Evolutionary conservation across 1,284 basidiomycete genomes (phyloP), one percentile per base, ranked within the genome.

Genomic region (Sphaerobolus stellatus): DNA sequence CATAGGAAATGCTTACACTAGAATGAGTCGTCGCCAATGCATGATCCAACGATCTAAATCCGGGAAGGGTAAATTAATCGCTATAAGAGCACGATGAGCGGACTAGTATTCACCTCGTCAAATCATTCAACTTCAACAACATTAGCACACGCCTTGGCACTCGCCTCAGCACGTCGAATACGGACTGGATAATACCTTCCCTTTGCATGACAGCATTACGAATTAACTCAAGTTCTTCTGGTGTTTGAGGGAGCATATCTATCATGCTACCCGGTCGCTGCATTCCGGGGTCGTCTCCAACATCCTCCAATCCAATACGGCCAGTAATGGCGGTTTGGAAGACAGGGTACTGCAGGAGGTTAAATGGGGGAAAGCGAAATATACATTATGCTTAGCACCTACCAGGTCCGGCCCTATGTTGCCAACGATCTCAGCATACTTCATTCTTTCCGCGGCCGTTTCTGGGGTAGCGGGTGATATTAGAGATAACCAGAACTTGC

Each of bases 321-420:
- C 82, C 84, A 1, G 88, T 90, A 50, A 94, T 84, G 5, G 94
- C 94, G 41, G 92, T 90, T 70, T 97, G 92, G 58, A 97, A 93
- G 9, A 91, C 78, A 27, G 87, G 85, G 65, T 92, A 91, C 86
- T 90, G 57, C 9, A 22, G 28, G 27, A 4, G 49, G 38, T 28
- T 53, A 46, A 30, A 38, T 25, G 61, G 48, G 61, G 44, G 43
- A n/a, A n/a, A n/a, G 14, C 24, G 40, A 47, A 43, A 33, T 27
- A 22, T 24, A 40, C 18, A 38, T 49, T 33, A 28, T 20, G n/a
- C 4, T 43, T 7, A 43, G 36, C 9, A 73, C 82, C 58, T 62
- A 93, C 92, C 61, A 94, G 77, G 54, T 94, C 91, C 45, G 88
- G 85, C 9, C 84, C 86, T 57, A 98, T 91, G 62, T 96, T 96